Percentiles rank a stretch among this genome's conserved stretches.
phyloP scores from a whole-genome alignment of 345 rosid species.

The Salix dunnii region DNA sequence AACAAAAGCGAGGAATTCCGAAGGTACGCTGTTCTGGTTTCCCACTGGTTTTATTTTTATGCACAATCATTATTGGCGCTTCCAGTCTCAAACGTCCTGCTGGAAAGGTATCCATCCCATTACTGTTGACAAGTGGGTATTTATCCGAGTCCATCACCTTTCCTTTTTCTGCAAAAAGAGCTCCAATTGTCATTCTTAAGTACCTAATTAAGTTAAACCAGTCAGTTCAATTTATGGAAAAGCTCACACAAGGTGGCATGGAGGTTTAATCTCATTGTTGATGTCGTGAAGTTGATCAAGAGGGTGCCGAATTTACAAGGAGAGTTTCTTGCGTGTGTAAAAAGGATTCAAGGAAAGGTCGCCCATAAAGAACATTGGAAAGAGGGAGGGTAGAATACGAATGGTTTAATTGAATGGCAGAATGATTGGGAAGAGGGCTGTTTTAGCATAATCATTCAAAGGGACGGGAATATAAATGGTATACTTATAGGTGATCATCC shows the following conservation, averaged over 20 bases:
- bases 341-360: neutral
- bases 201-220: neutral
- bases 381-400: neutral
- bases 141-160: neutral
- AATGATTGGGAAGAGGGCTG: neutral
- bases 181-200: neutral
- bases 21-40: constrained; percentile 38
- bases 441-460: neutral
- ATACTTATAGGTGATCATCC: neutral
- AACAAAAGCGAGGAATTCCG: constrained; percentile 76
- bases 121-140: neutral
- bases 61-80: neutral
- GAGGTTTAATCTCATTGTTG: neutral
- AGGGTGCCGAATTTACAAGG: neutral
- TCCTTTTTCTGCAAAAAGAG: neutral
- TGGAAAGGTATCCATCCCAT: neutral
- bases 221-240: neutral
- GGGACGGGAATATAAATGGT: neutral
- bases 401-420: neutral
- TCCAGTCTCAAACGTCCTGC: neutral
- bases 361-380: neutral
- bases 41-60: neutral
- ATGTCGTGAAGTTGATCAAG: neutral
- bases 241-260: neutral
- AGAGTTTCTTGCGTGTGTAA: neutral